Percentiles rank a stretch among this genome's conserved stretches.
phyloP scores from a whole-genome alignment of 2,329 filamentous ascomycete genomes.

The Nannizziopsis arthrosporioides region DNA sequence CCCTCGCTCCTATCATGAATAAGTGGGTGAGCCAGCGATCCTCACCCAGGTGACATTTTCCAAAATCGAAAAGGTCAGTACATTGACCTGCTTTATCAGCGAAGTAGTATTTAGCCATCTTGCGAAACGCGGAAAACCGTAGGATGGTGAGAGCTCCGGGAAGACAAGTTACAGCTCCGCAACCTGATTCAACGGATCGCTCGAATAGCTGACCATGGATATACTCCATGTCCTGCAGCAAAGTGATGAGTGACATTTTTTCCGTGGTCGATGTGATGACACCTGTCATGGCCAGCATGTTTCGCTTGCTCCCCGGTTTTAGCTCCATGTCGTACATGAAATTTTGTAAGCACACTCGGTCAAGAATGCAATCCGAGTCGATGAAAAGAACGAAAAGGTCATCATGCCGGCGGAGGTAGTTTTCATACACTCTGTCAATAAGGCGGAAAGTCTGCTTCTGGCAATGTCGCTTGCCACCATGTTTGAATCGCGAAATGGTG shows the following conservation, averaged over 20 bases:
- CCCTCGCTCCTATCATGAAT: conserved; percentile 94
- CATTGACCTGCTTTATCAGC: conserved; percentile 92
- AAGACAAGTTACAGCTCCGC: conserved; percentile 85
- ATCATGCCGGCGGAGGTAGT: conserved; percentile 77
- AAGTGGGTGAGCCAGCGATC: conserved; percentile 95
- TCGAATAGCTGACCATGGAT: conserved; percentile 95
- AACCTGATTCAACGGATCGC: conserved; percentile 85
- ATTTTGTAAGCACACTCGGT: conserved; percentile 84
- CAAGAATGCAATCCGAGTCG: conserved; percentile 91
- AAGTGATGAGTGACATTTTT: conserved; percentile 76
- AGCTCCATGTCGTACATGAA: conserved; percentile 99
- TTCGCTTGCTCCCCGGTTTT: conserved; percentile 77
- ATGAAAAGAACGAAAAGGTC: conserved; percentile 94
- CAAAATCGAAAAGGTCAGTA: conserved; percentile 91
- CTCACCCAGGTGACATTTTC: conserved; percentile 88
- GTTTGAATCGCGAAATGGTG: conserved; percentile 81
- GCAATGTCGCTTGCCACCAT: conserved; percentile 86
- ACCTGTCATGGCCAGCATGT: conserved; percentile 96
- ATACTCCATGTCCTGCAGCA: conserved; percentile 97
- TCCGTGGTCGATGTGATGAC: conserved; percentile 90
- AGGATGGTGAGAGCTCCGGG: conserved; percentile 92
- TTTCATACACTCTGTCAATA: conserved; percentile 81
- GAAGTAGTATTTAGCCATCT: conserved; percentile 98
- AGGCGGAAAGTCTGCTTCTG: conserved; percentile 89
- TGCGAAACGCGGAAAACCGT: conserved; percentile 87